These are phyloP conservation scores for Borovskyia barvae DNA, from an alignment of 208 protist species.

Conservation along the genomic window DNA sequence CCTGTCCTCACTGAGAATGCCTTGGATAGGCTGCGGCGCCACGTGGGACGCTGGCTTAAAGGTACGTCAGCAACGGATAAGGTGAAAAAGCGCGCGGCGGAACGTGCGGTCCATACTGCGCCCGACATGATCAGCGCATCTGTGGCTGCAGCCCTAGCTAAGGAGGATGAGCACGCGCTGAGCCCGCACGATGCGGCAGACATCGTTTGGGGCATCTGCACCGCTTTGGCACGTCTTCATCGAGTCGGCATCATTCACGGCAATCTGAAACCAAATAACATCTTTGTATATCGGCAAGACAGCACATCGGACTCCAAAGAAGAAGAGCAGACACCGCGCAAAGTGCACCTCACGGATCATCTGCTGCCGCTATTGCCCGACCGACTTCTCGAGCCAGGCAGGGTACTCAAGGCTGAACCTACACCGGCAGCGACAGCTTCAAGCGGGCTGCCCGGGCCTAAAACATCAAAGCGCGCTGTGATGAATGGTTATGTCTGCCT, in stretches of 20 bases:
- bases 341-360: slow-evolving; percentile 24
- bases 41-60: slow-evolving; percentile 12
- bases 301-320: neutral
- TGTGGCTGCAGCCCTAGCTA: neutral
- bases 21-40: slow-evolving; percentile 7
- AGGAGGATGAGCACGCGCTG: slow-evolving; percentile 5
- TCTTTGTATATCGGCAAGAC: slow-evolving; percentile 27
- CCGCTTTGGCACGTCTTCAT: slow-evolving; percentile 16
- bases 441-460: no score
- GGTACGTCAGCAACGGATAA: slow-evolving; percentile 16
- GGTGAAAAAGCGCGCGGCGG: slow-evolving; percentile 9
- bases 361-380: slow-evolving; percentile 18
- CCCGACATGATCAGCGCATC: neutral
- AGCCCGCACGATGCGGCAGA: slow-evolving; percentile 24
- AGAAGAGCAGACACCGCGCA: neutral
- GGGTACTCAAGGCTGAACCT: neutral
- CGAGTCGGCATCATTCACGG: slow-evolving; percentile 33
- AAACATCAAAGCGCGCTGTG: neutral
- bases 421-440: neutral
- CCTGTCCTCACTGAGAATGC: slow-evolving; percentile 3
- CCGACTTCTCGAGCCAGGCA: slow-evolving; percentile 15
- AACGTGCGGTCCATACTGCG: neutral
- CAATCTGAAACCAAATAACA: slow-evolving; percentile 52
- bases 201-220: slow-evolving; percentile 14
- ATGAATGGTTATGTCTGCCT: slow-evolving; percentile 26